phyloP scores from a whole-genome alignment of 2,329 filamentous ascomycete species.

The Eutypa lata region DNA sequence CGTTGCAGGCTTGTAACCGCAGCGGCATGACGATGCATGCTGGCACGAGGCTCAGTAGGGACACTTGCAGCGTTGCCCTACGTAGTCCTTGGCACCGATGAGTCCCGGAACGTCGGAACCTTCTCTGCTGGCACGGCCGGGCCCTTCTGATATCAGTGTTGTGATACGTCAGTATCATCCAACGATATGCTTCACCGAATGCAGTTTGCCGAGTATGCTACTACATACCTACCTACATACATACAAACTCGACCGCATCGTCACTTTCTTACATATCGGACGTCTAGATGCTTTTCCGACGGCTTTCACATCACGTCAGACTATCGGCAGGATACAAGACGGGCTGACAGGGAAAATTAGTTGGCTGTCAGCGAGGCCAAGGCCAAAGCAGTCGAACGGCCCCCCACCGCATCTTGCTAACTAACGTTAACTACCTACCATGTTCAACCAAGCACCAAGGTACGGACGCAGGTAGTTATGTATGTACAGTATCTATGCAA shows the following conservation, averaged over 20 bases:
- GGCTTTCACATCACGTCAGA: not conserved
- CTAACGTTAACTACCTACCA: not conserved
- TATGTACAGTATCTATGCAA: not conserved
- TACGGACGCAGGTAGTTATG: no score
- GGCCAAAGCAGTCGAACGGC: not conserved
- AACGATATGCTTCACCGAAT: not conserved
- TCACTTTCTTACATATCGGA: not conserved
- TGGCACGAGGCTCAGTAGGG: not conserved
- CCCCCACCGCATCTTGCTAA: not conserved
- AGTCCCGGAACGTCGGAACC: constrained; percentile 1
- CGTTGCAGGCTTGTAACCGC: not conserved
- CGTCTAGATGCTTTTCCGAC: not conserved
- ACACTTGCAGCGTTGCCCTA: not conserved
- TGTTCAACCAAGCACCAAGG: no score
- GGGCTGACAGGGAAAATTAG: not conserved
- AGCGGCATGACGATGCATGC: not conserved
- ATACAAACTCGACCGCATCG: not conserved
- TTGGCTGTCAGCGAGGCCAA: not conserved
- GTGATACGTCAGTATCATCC: not conserved
- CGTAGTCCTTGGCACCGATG: not conserved
- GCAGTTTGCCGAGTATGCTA: not conserved
- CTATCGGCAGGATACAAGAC: no score
- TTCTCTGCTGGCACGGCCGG: not conserved
- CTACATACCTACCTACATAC: no score
- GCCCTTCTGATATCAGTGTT: not conserved